phyloP scores from a whole-genome alignment of 2,329 filamentous ascomycete genomes.

The Fusarium coicis region DNA sequence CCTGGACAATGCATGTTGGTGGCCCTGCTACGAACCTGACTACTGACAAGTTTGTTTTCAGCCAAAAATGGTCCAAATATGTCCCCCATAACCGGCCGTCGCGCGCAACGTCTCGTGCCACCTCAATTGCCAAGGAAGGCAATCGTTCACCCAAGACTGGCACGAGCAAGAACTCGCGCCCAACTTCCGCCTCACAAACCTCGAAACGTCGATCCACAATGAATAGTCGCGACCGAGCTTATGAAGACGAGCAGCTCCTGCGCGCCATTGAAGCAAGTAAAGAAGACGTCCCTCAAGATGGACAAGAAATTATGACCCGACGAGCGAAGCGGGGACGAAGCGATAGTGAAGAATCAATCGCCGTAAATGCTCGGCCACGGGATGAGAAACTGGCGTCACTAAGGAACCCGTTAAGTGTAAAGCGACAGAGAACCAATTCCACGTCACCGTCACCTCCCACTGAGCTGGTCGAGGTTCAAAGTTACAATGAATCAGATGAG shows the following conservation, averaged over 20 bases:
- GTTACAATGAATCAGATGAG: constrained; percentile 77
- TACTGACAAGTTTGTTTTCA: constrained; percentile 54
- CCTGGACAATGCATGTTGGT: background rate
- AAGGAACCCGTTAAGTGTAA: constrained; percentile 77
- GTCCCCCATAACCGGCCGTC: constrained; percentile 68
- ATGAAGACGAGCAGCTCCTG: constrained; percentile 91
- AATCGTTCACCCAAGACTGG: constrained; percentile 72
- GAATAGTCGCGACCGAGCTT: constrained; percentile 95
- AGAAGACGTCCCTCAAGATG: constrained; percentile 71
- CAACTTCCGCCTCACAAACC: constrained; percentile 60
- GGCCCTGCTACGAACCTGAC: background rate
- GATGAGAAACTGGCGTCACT: constrained; percentile 39
- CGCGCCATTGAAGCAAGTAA: constrained; percentile 96
- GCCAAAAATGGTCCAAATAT: constrained; percentile 75
- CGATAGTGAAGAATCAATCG: constrained; percentile 90
- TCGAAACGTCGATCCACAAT: constrained; percentile 92
- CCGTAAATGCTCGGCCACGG: constrained; percentile 24
- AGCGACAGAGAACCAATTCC: constrained; percentile 86
- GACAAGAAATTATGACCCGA: constrained; percentile 64
- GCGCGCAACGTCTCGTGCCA: constrained; percentile 69
- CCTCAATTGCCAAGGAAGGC: constrained; percentile 62
- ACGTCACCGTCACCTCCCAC: constrained; percentile 71
- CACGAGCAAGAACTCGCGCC: constrained; percentile 66
- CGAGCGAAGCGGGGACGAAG: constrained; percentile 87
- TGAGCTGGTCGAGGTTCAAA: constrained; percentile 58